Base-by-base conservation (phyloP, 208 protist genomes). In the Zelonia costaricensis region DNA sequence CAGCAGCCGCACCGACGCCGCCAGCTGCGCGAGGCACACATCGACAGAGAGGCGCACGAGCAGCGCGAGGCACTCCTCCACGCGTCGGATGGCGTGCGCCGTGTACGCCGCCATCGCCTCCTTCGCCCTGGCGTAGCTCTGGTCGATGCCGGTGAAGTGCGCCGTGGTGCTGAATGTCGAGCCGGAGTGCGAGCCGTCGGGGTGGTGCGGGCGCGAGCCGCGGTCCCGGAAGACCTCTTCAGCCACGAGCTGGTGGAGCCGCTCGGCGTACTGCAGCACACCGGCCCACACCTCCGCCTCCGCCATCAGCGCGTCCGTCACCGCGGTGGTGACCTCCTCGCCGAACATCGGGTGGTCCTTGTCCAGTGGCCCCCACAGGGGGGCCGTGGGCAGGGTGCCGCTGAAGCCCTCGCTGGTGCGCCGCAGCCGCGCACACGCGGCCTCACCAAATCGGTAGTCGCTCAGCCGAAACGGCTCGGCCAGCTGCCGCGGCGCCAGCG, bases 381-480 rank as follows among this genome's bases (percentile, higher is more conserved):
- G 28, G 3, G 47, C 22, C 18, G 46, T 46, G 4, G 69, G 53
- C 20, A 66, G 28, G 8, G 44, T 6, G 22, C 49, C 38, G 25
- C 35, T 33, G 52, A 74, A 85, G 20, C 36, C 67, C 22, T 81
- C 60, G 56, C 81, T 57, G 22, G 74, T 66, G 22, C 64, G 51
- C 7, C 79, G 55, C 36, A 93, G 76, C n/a, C 65, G 66, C 7
- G 31, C 35, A 38, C 71, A 70, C 20, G 53, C 48, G 4, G 67
- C 42, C 8, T 71, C 54, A 3, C 82, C 30, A 2, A 88, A 75
- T 23, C 77, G 76, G 59, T 91, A 91, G 67, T 94, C 87, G 30
- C 73, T 57, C 3, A 94, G 59, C 18, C 76, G 74, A 42, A 91
- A 70, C 23, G 84, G 84, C 20, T 76, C 12, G 5, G 67, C 62